A percentile compares a stretch with the other conserved stretches of the same genome.
Evolutionary conservation across 2,329 filamentous ascomycete species (phyloP).

Genomic region (Botrytis fragariae): DNA sequence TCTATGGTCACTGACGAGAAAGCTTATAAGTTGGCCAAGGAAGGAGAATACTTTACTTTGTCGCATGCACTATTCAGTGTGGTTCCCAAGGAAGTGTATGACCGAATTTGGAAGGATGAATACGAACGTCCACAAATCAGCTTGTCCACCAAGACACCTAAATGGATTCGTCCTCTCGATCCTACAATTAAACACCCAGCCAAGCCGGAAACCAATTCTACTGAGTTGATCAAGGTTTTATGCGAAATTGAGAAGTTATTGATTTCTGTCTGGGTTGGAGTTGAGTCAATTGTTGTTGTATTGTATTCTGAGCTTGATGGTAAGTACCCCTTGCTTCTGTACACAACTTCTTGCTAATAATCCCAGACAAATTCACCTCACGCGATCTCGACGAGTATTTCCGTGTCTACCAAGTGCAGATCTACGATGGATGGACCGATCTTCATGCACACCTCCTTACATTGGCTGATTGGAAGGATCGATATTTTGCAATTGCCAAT

Average conservation of each 20-base stretch:
- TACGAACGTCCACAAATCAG: not conserved
- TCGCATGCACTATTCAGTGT: not conserved
- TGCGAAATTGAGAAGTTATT: slow-evolving; percentile 8
- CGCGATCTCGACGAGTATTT: not conserved
- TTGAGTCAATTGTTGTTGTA: slow-evolving; percentile 15
- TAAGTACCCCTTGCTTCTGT: not conserved
- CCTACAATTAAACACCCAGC: not conserved
- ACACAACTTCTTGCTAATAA: not conserved
- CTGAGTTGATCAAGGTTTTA: slow-evolving; percentile 2
- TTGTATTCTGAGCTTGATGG: slow-evolving; percentile 1
- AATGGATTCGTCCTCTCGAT: slow-evolving; percentile 8
- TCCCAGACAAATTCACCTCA: not conserved
- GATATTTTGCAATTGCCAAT: slow-evolving; percentile 10
- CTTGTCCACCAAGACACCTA: not conserved
- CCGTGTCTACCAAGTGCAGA: not conserved
- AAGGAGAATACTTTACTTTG: slow-evolving; percentile 1
- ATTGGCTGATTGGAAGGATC: slow-evolving; percentile 8
- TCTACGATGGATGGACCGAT: not conserved
- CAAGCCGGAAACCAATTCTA: not conserved
- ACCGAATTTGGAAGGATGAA: slow-evolving; percentile 10
- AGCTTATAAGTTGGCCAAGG: not conserved
- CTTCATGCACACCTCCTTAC: not conserved
- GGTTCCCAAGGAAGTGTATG: not conserved
- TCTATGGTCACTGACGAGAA: not conserved
- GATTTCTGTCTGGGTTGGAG: slow-evolving; percentile 10